Base-by-base conservation (phyloP, 495 filamentous ascomycete genomes). In the Rusavskia elegans region DNA sequence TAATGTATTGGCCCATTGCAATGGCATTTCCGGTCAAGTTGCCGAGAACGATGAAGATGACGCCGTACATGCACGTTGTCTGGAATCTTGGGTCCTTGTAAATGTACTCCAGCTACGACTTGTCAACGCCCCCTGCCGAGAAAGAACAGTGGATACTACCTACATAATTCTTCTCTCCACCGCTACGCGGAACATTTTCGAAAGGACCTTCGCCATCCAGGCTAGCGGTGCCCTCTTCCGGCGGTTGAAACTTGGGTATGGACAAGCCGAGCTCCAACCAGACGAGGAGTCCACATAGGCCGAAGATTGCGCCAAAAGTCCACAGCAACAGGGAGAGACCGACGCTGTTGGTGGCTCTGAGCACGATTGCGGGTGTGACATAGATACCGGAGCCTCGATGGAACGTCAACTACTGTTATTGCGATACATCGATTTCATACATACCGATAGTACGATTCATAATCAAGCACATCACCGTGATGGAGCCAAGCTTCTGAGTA, bases 111-210 rank as follows among this genome's bases (percentile, higher is more conserved):
- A 74, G 60, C 69, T 75, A 41, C 51, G 14, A 32, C 11, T n/a
- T 9, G 17, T 56, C 32, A 53, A 40, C 11, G 14, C n/a, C 23
- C 4, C 41, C 7, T 9, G 25, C 13, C 4, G 45, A 10, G 50
- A 38, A 16, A 53, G 45, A 20, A 19, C 41, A 23, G 39, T 3
- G n/a, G 35, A 45, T 29, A 40, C 35, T 36, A 60, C 67, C 59
- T 48, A 76, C 68, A 57, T 76, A 79, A 56, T 79, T 75, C 48
- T 74, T 64, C 40, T 70, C 69, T 7, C 74, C 75, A 16, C 75
- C 75, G 52, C 62, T 72, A 21, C 74, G 63, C 13, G 71, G 71
- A 11, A 75, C 65, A 5, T 39, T 49, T 17, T 55, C 20, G 13
- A 51, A 27, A 5, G 45, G 14, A 30, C 32, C 50, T 45, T 59